Evolutionary conservation across 495 filamentous ascomycete species (phyloP), one percentile per base, ranked within the genome.

Genomic region (Aspergillus hancockii): DNA sequence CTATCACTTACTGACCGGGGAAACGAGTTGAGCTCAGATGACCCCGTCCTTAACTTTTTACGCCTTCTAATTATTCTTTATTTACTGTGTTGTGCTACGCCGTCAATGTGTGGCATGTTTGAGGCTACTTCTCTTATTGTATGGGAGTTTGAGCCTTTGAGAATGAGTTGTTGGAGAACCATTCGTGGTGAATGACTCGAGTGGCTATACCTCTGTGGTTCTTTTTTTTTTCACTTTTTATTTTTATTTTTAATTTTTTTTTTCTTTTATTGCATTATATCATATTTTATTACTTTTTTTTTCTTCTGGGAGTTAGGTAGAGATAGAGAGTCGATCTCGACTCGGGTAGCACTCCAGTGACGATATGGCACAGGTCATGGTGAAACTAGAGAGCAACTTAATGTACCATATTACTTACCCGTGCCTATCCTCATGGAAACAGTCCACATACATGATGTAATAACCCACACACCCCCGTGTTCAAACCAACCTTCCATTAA

Each of bases 391-490:
- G 8, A 12, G 19, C 18, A 23, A 47, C 43, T 47, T 47, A 47
- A 47, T 47, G 43, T 13, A 47, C 19, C 43, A 6, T 21, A 10
- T 47, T 47, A 19, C 43, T 23, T 47, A 12, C 43, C 43, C 43
- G 43, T 23, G 18, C 21, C 43, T 47, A 47, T 21, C 19, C 43
- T n/a, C 38, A 47, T 47, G 43, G 22, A n/a, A 47, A 47, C 43
- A 21, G 10, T 10, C 43, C 43, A 8, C 18, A 3, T 23, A 3
- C 43, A 47, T 47, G 43, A 47, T 47, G 18, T 23, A 47, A 22
- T 23, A 47, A 8, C 13, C 41, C 1, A 16, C 25, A 28, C 25
- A 13, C 36, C 36, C n/a, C 36, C 3, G 12, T 40, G 16, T 10
- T 12, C 19, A 21, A n/a, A 13, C 3, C 43, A 23, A 47, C 19